Evolutionary conservation across 1,284 basidiomycete species (phyloP).

Genomic region (Sporisorium exsertum): DNA sequence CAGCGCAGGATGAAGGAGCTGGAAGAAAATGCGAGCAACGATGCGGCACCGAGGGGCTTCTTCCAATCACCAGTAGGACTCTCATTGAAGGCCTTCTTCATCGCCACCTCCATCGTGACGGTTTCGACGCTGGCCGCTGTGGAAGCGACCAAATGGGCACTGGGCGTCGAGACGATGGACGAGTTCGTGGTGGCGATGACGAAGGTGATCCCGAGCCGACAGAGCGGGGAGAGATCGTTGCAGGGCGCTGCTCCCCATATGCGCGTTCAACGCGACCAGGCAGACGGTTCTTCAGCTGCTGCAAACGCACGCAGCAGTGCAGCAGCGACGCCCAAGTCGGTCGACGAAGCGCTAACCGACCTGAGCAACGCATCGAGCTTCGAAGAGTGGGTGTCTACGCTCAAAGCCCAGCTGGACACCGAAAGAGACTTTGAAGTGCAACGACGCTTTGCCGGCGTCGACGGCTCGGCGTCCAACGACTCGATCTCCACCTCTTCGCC

Average conservation of each 20-base stretch:
- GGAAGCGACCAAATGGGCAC: slow-evolving; percentile 23
- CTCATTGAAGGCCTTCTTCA: slow-evolving; percentile 46
- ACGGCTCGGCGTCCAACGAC: slow-evolving; percentile 15
- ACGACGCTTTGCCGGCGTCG: slow-evolving; percentile 25
- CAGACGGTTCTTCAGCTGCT: not conserved
- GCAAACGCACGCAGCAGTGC: not conserved
- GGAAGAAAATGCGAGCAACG: slow-evolving; percentile 10
- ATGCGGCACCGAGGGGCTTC: slow-evolving; percentile 14
- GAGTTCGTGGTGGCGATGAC: slow-evolving; percentile 50
- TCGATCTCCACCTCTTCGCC: slow-evolving; percentile 24
- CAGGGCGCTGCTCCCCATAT: slow-evolving; percentile 36
- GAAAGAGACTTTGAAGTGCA: slow-evolving; percentile 45
- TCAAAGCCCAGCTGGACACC: slow-evolving; percentile 42
- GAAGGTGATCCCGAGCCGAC: slow-evolving; percentile 30
- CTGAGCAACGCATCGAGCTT: slow-evolving; percentile 40
- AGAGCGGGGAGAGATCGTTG: slow-evolving; percentile 15
- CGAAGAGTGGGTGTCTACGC: slow-evolving; percentile 45
- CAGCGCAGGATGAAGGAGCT: slow-evolving; percentile 25
- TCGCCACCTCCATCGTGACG: slow-evolving; percentile 44
- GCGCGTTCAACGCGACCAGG: slow-evolving; percentile 21
- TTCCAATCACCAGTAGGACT: slow-evolving; percentile 45
- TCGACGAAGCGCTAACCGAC: slow-evolving; percentile 36
- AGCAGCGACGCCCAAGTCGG: slow-evolving; percentile 17
- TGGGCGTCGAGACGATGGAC: slow-evolving; percentile 48
- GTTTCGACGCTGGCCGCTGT: slow-evolving; percentile 24